Evolutionary conservation across 176 grass and related monocot species (phyloP).

Genomic region (Phragmites australis): DNA sequence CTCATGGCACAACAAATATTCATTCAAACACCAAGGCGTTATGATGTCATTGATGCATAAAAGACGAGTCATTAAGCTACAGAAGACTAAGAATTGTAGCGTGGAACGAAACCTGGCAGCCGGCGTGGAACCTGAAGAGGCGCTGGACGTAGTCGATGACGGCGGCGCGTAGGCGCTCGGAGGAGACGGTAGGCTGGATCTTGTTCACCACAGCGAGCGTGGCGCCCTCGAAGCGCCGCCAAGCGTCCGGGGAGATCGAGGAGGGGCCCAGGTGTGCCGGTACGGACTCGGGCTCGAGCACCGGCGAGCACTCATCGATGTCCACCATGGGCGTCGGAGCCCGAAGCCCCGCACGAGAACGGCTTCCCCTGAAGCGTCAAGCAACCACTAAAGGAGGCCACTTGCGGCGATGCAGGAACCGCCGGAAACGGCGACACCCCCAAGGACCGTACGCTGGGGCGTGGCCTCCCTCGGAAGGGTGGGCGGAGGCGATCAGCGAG

Average conservation of each 20-base stretch:
- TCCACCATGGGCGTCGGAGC: conserved; percentile 62
- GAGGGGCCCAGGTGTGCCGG: conserved; percentile 52
- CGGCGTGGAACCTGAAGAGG: conserved; percentile 45
- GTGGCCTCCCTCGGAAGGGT: background rate
- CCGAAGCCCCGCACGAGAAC: conserved; percentile 3
- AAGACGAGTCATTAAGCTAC: background rate
- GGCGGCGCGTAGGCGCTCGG: conserved; percentile 63
- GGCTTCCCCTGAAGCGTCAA: background rate
- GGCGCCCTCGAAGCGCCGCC: conserved; percentile 69
- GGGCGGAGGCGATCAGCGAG: conserved; percentile 14
- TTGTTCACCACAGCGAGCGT: conserved; percentile 48
- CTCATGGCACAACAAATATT: background rate
- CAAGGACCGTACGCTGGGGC: background rate
- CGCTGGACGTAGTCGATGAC: conserved; percentile 71
- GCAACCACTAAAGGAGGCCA: background rate
- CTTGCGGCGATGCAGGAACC: background rate
- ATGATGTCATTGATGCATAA: background rate
- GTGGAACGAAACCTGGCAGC: conserved; percentile 40
- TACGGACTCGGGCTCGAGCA: conserved; percentile 27
- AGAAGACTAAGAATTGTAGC: background rate
- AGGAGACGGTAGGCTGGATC: conserved; percentile 74
- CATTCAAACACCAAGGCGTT: background rate
- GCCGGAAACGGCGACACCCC: too few relatives aligned
- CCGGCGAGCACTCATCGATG: conserved; percentile 51
- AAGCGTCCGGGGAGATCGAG: conserved; percentile 47